These are phyloP conservation scores for Musa balbisiana DNA, from an alignment of 202 grass and related monocot species.

Conservation along the genomic window DNA sequence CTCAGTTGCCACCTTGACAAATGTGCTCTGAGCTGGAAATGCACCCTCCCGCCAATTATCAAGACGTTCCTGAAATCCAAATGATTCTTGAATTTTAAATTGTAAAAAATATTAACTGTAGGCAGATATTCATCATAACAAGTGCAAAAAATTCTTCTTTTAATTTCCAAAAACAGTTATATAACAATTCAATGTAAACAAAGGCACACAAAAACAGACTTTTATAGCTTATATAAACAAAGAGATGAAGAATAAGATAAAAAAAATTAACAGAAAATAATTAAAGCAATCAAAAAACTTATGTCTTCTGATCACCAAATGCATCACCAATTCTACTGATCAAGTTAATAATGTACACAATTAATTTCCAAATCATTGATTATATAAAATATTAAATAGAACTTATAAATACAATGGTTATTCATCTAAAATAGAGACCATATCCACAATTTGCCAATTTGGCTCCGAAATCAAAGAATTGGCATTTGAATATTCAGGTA, in stretches of 20 bases:
- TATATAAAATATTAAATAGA: too few relatives aligned
- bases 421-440: too few relatives aligned
- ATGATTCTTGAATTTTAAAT: conserved; percentile 4
- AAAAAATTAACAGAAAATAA: neutral
- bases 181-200: too few relatives aligned
- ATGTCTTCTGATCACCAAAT: neutral
- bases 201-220: neutral
- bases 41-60: conserved; percentile 84
- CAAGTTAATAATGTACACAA: too few relatives aligned
- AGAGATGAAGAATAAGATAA: neutral
- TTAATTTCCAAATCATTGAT: too few relatives aligned
- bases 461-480: too few relatives aligned
- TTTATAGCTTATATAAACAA: neutral
- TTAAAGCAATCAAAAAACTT: neutral
- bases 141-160: neutral
- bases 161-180: neutral
- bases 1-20: conserved; percentile 43
- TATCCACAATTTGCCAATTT: too few relatives aligned
- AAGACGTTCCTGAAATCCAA: conserved; percentile 50
- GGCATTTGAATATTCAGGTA: too few relatives aligned
- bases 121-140: neutral
- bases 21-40: conserved; percentile 46
- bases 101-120: neutral
- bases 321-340: too few relatives aligned
- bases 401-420: too few relatives aligned